phyloP scores from a whole-genome alignment of 1,284 basidiomycete genomes.

The Gymnopus androsaceus region DNA sequence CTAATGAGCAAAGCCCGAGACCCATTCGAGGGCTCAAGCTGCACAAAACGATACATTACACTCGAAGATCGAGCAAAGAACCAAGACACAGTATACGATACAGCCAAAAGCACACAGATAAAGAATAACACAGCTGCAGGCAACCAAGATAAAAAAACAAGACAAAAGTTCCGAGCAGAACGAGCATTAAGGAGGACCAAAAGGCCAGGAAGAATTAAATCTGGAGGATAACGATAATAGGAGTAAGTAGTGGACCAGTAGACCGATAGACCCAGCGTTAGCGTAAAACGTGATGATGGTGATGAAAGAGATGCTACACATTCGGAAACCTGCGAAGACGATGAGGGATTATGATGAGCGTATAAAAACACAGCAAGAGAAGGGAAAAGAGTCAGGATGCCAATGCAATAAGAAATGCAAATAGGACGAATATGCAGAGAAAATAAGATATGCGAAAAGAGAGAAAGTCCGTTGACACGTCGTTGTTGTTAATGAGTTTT shows the following conservation, averaged over 20 bases:
- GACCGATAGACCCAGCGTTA: conserved; percentile 7
- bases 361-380: conserved; percentile 15
- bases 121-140: not conserved
- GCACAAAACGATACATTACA: conserved; percentile 2
- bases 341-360: not conserved
- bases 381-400: not conserved
- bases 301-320: conserved; percentile 15
- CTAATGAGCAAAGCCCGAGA: not conserved
- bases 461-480: conserved; percentile 7
- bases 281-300: not conserved
- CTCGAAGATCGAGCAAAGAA: conserved; percentile 15
- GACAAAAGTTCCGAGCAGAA: not conserved
- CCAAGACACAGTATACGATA: conserved; percentile 7
- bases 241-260: not conserved
- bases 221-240: conserved; percentile 3
- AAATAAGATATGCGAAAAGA: conserved; percentile 14
- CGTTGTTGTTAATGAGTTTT: conserved; percentile 3
- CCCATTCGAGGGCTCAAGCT: not conserved
- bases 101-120: conserved; percentile 2
- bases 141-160: not conserved
- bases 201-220: not conserved
- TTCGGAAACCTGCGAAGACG: conserved; percentile 3
- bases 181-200: not conserved
- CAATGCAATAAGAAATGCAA: conserved; percentile 12
- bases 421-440: conserved; percentile 15